phyloP scores from a whole-genome alignment of 1,284 basidiomycete genomes.

The Apiotrichum montevideense region DNA sequence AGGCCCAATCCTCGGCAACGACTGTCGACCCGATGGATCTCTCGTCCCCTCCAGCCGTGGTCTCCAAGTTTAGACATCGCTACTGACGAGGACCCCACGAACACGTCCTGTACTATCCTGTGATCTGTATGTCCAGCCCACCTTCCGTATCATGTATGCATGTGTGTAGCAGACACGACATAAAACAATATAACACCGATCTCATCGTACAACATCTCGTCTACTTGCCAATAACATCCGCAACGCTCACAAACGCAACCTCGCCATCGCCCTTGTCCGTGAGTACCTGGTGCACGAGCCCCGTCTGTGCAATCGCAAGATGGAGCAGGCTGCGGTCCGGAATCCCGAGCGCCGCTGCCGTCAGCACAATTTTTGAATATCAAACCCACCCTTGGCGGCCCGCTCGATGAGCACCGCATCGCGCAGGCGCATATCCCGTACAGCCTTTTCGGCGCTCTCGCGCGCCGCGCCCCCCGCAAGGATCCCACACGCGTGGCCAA shows the following conservation, averaged over 20 bases:
- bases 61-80: no score
- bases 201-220: neutral
- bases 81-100: no score
- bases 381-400: neutral
- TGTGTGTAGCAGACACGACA: no score
- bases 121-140: no score
- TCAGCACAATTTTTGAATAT: neutral
- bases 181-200: no score
- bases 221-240: slow-evolving; percentile 1
- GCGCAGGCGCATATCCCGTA: neutral
- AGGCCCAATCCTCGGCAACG: no score
- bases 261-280: slow-evolving; percentile 8
- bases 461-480: neutral
- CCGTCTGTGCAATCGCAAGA: slow-evolving; percentile 14
- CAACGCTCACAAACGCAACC: slow-evolving; percentile 10
- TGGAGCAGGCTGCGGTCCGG: slow-evolving; percentile 7
- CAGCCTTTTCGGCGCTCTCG: neutral
- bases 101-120: no score
- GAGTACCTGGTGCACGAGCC: slow-evolving; percentile 12
- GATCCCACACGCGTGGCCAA: neutral
- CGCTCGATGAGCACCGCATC: neutral
- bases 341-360: slow-evolving; percentile 7
- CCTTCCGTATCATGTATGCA: no score
- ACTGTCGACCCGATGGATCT: no score
- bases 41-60: no score